A percentile compares a stretch with the other conserved stretches of the same genome.
phyloP scores from a whole-genome alignment of 331 rosid genomes.

The Arachis monticola region DNA sequence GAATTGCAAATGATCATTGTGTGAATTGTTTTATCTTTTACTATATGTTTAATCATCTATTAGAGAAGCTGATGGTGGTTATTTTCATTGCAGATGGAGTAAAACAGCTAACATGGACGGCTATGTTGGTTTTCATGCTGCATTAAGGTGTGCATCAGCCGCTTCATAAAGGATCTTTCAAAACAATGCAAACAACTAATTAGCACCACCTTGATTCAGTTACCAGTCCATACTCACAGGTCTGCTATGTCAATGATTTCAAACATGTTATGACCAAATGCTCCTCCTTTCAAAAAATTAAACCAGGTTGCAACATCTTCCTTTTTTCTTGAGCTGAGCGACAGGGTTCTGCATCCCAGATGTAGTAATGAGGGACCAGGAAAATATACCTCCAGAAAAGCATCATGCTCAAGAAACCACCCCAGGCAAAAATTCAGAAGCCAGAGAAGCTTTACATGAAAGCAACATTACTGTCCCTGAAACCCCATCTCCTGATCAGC shows the following conservation, averaged over 20 bases:
- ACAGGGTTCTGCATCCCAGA: conserved; percentile 43
- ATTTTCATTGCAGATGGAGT: conserved; percentile 53
- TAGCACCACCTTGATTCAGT: conserved; percentile 80
- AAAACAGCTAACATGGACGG: conserved; percentile 70
- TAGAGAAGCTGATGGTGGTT: conserved; percentile 28
- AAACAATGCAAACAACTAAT: conserved; percentile 75
- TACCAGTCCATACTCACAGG: conserved; percentile 79
- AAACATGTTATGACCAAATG: conserved; percentile 46
- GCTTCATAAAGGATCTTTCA: conserved; percentile 68
- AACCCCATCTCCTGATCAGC: conserved; percentile 87
- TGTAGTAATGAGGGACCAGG: conserved; percentile 57
- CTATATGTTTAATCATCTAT: not conserved
- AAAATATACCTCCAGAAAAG: conserved; percentile 69
- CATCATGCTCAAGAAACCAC: conserved; percentile 57
- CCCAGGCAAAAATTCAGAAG: conserved; percentile 62
- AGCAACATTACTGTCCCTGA: conserved; percentile 73
- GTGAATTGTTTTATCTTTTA: not conserved
- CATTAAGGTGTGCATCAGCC: conserved; percentile 68
- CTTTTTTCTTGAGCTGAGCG: conserved; percentile 62
- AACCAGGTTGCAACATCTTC: conserved; percentile 52
- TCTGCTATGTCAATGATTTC: conserved; percentile 63
- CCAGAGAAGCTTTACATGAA: conserved; percentile 59
- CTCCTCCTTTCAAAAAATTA: conserved; percentile 46
- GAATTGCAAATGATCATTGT: not conserved
- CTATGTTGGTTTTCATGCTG: conserved; percentile 74